Evolutionary conservation across 2,329 filamentous ascomycete genomes (phyloP), one percentile per base, ranked within the genome.

Genomic region (Blumeriella jaapii): DNA sequence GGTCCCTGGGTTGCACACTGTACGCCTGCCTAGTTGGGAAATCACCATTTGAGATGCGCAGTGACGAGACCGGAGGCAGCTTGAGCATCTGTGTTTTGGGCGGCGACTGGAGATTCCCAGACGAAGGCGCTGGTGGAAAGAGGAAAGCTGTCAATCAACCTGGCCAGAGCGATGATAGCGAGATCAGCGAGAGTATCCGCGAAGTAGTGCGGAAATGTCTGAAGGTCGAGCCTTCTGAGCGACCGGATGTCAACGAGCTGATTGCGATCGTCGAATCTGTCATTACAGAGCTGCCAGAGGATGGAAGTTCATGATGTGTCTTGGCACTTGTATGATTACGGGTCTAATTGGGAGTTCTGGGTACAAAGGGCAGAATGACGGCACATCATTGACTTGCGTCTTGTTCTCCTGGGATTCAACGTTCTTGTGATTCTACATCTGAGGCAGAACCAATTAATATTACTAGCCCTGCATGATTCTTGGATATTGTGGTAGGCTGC

Each of bases 11-110:
- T 33, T 96, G 91, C 65, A 96, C 91, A n/a, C 68, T 98, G 28
- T 98, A 93, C 61, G 91, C 91, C 23, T 96, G 91, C 54, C 70
- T 98, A 7, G 85, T 96, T 17, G 91, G 91, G 46, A 96, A 98
- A 61, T 93, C 83, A 10, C 91, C 91, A 2, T 98, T 98, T 52
- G 91, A 98, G 65, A 83, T 87, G 56, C 79, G 91, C 42, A 89
- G 80, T 47, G 91, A 98, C 58, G 89, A 98, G 64, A 96, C 91
- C 0, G 91, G 91, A 46, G 91, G 91, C 28, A 91, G 82, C 46
- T 64, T 98, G 45, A 93, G 82, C 49, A 82, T 96, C 48, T 96
- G 89, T 57, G 83, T 96, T 12, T 64, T 94, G 11, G 83, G 86
- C 41, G 91, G 89, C 24, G 89, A 96, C 61, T 98, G 91, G 89